Evolutionary conservation across 2,329 filamentous ascomycete species (phyloP).

Genomic region (Cladosporium sp.): DNA sequence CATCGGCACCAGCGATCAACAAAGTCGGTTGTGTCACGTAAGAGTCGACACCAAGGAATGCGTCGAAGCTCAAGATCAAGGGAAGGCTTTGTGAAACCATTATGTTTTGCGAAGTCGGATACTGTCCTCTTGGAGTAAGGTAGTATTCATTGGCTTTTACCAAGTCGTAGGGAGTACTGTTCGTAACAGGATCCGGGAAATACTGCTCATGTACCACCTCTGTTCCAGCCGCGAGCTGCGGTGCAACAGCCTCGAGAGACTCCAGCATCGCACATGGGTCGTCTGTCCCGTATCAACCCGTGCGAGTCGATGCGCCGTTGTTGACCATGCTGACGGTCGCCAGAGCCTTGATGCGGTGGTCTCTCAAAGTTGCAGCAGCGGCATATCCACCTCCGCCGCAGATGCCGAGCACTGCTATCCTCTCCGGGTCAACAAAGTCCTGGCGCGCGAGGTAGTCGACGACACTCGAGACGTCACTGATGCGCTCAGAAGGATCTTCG

Average conservation of each 20-base stretch:
- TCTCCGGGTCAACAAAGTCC: neutral
- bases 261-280: neutral
- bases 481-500: no score
- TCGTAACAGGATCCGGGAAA: neutral
- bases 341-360: neutral
- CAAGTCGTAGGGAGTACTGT: no score
- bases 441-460: neutral
- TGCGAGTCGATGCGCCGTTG: neutral
- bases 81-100: neutral
- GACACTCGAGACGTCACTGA: neutral
- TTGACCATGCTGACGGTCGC: neutral
- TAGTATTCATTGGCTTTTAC: no score
- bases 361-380: neutral
- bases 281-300: neutral
- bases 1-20: neutral
- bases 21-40: neutral
- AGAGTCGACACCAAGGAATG: neutral
- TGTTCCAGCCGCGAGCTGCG: neutral
- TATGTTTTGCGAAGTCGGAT: neutral
- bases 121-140: no score
- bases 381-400: neutral
- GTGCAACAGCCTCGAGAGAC: neutral
- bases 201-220: no score
- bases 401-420: neutral
- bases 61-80: neutral